A percentile compares a stretch with the other conserved stretches of the same genome.
phyloP scores from a whole-genome alignment of 2,329 filamentous ascomycete genomes.

The Ophiostoma populinum region DNA sequence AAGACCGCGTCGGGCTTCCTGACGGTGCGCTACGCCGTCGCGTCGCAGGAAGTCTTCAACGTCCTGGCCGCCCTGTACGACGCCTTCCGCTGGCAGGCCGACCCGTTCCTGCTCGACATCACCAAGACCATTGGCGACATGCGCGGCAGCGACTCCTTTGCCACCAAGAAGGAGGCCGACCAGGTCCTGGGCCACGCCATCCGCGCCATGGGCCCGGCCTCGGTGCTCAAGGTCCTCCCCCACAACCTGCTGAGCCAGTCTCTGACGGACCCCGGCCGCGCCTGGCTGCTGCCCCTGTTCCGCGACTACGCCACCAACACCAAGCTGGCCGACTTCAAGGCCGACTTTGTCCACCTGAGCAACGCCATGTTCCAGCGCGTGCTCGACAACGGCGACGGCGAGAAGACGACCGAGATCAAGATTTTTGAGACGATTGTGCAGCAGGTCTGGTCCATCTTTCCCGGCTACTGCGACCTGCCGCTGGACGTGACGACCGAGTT shows the following conservation, averaged over 20 bases:
- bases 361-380: conserved; percentile 80
- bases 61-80: conserved; percentile 80
- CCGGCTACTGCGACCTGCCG: conserved; percentile 87
- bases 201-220: conserved; percentile 74
- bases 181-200: conserved; percentile 77
- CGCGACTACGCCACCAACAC: conserved; percentile 85
- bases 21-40: conserved; percentile 79
- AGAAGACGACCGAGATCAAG: conserved; percentile 93
- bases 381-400: conserved; percentile 59
- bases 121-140: conserved; percentile 72
- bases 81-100: conserved; percentile 65
- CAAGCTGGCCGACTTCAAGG: conserved; percentile 65
- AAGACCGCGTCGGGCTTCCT: conserved; percentile 57
- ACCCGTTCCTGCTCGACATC: conserved; percentile 59
- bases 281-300: conserved; percentile 87
- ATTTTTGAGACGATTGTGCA: conserved; percentile 94
- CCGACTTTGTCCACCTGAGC: conserved; percentile 76
- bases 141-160: conserved; percentile 72
- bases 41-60: conserved; percentile 88
- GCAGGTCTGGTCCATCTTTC: conserved; percentile 85
- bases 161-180: conserved; percentile 89
- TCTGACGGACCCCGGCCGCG: conserved; percentile 64
- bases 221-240: conserved; percentile 66
- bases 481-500: conserved; percentile 62
- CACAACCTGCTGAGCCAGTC: conserved; percentile 68